Conservation (phyloP, 768 basidiomycete genomes). For the Melanogaster broomeanus region DNA sequence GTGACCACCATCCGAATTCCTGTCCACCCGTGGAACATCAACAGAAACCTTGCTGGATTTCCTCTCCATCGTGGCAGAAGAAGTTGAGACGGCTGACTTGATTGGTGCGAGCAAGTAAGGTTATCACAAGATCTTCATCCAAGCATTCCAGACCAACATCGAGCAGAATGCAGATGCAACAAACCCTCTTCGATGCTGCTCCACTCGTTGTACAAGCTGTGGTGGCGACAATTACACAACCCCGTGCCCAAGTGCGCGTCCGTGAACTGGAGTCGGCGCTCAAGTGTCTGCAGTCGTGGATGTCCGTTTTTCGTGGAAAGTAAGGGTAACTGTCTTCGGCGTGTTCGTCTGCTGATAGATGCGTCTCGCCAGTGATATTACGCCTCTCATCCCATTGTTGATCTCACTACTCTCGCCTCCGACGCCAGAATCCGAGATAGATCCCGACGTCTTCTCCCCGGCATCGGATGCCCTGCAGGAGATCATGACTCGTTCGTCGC, state of each 20-base stretch:
- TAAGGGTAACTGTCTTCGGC: conserved; percentile 35
- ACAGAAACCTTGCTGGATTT: conserved; percentile 70
- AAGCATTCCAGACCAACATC: conserved; percentile 7
- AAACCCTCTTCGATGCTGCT: conserved; percentile 65
- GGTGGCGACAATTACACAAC: conserved; percentile 51
- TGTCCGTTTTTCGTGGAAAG: conserved; percentile 68
- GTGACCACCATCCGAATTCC: conserved; percentile 57
- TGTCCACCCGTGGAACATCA: conserved; percentile 60
- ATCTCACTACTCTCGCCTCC: conserved; percentile 44
- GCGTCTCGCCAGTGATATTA: conserved; percentile 55
- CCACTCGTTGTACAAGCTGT: conserved; percentile 75
- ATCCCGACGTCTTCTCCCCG: conserved; percentile 58
- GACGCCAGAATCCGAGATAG: conserved; percentile 33
- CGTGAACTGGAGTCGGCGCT: conserved; percentile 68
- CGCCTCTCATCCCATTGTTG: conserved; percentile 66
- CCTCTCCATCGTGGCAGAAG: conserved; percentile 82
- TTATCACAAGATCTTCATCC: conserved; percentile 9
- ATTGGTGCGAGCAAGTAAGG: conserved; percentile 71
- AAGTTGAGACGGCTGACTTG: conserved; percentile 75
- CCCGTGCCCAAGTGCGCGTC: conserved; percentile 28
- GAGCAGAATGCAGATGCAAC: conserved; percentile 59
- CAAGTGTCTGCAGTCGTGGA: conserved; percentile 84
- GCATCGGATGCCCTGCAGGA: conserved; percentile 77
- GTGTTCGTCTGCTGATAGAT: neutral
- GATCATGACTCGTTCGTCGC: conserved; percentile 70